Base-by-base conservation (phyloP, 2,329 filamentous ascomycete species). In the Nemania sp. region DNA sequence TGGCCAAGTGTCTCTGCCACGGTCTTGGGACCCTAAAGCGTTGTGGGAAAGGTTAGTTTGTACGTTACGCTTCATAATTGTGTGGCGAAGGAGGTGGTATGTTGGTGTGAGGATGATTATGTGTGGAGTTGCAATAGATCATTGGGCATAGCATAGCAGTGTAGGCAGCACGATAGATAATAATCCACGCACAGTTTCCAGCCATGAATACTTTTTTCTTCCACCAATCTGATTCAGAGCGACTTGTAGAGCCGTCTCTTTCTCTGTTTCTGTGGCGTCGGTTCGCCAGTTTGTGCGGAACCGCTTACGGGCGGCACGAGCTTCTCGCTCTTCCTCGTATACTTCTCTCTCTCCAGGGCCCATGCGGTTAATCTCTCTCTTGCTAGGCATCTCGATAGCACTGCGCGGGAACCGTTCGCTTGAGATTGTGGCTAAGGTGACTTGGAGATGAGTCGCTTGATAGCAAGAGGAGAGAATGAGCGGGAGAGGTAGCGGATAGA, bases 271-370 rank as follows among this genome's bases (percentile, higher is more conserved):
- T 8, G 65, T 58, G 5, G 64, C 66, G 10, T 43, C 71, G 0
- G 70, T 70, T 0, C 11, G n/a, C 61, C 64, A 72, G 8, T 7
- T 11, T 10, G 67, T 72, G 0, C 70, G 62, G 3, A 18, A 24
- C 0, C 13, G 18, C 35, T 70, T 70, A 11, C 67, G 38, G 0
- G 10, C 71, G 7, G 76, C 77, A 24, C 78, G 75, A 64, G 78
- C 75, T 55, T 75, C 74, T 54, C 15, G n/a, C 5, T 45, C 41
- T 45, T 2, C 18, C 3, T 45, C 41, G 2, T 20, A 45, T n/a
- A 6, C 5, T 29, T 51, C 24, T 73, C 22, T 41, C 20, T 10
- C 29, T 32, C 43, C 26, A 8, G 58, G 43, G 18, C 2, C 2
- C 41, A 61, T 56, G 2, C 24, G 15, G 5, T 29, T 27, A 18